These are phyloP conservation scores for Zelonia costaricensis DNA, from an alignment of 208 protist genomes.

Conservation along the genomic window DNA sequence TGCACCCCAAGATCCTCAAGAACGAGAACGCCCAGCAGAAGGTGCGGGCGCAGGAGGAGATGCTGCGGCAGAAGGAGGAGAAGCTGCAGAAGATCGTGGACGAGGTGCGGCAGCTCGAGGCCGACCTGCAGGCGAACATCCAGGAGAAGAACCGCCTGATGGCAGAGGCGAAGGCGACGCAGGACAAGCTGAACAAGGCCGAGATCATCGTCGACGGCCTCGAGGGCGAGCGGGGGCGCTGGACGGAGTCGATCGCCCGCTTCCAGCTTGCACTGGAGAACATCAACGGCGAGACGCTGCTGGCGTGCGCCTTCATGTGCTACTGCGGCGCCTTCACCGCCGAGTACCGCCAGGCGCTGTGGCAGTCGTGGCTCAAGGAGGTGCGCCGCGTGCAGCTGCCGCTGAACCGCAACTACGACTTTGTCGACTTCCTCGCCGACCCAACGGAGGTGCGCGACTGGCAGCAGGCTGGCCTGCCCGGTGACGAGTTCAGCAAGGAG, in stretches of 20 bases:
- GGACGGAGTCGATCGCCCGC: slow-evolving; percentile 93
- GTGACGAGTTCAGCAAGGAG: slow-evolving; percentile 96
- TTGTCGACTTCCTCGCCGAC: slow-evolving; percentile 95
- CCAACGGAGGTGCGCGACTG: slow-evolving; percentile 97
- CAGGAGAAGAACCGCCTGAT: slow-evolving; percentile 94
- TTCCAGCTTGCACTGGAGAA: slow-evolving; percentile 91
- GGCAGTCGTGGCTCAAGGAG: slow-evolving; percentile 93
- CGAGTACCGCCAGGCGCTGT: slow-evolving; percentile 93
- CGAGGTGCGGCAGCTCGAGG: slow-evolving; percentile 92
- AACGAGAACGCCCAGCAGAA: slow-evolving; percentile 94
- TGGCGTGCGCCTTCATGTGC: slow-evolving; percentile 97
- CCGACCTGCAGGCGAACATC: slow-evolving; percentile 88
- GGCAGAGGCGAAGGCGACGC: slow-evolving; percentile 92
- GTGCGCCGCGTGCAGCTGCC: slow-evolving; percentile 84
- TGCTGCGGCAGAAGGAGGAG: slow-evolving; percentile 92
- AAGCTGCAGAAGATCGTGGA: slow-evolving; percentile 93
- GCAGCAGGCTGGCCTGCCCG: slow-evolving; percentile 96
- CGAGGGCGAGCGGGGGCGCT: slow-evolving; percentile 96
- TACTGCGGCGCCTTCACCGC: slow-evolving; percentile 98
- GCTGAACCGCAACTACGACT: slow-evolving; percentile 85
- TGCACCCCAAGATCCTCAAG: slow-evolving; percentile 96
- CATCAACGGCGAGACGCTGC: slow-evolving; percentile 96
- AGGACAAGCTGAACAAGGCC: slow-evolving; percentile 97
- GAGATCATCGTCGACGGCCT: slow-evolving; percentile 97
- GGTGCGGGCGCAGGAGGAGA: slow-evolving; percentile 95